phyloP scores from a whole-genome alignment of 2,329 filamentous ascomycete genomes.

The Fusarium sambucinum region DNA sequence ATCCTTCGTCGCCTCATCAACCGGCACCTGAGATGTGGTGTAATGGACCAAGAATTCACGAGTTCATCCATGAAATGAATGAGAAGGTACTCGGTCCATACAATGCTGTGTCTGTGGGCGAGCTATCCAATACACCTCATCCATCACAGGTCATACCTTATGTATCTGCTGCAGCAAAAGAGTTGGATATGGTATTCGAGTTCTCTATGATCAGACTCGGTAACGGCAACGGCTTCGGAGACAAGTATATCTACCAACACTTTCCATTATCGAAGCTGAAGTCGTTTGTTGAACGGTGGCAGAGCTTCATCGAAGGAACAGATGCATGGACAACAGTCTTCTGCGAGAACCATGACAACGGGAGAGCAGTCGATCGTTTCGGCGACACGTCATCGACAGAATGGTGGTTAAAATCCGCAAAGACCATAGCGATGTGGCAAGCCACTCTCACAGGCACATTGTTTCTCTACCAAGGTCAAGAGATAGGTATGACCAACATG shows the following conservation, averaged over 20 bases:
- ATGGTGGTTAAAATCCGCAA: constrained; percentile 60
- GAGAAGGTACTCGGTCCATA: constrained; percentile 65
- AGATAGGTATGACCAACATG: constrained; percentile 71
- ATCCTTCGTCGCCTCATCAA: constrained; percentile 54
- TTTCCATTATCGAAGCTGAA: constrained; percentile 61
- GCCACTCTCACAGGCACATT: constrained; percentile 64
- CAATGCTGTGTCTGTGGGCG: constrained; percentile 71
- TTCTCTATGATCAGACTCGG: constrained; percentile 69
- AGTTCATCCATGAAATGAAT: constrained; percentile 71
- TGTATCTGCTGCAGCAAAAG: constrained; percentile 63
- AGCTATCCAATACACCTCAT: constrained; percentile 68
- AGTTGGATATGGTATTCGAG: constrained; percentile 73
- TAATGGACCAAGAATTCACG: constrained; percentile 72
- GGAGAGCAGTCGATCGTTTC: constrained; percentile 68
- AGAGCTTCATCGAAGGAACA: constrained; percentile 61
- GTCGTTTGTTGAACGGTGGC: constrained; percentile 59
- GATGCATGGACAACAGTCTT: constrained; percentile 71
- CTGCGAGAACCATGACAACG: constrained; percentile 74
- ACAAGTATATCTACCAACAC: constrained; percentile 63
- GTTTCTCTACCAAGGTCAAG: constrained; percentile 71
- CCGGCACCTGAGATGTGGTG: constrained; percentile 65
- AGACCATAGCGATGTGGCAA: constrained; percentile 65
- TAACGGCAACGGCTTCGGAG: constrained; percentile 59
- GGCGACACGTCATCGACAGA: constrained; percentile 59
- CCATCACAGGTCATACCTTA: constrained; percentile 66